A percentile compares a stretch with the other conserved stretches of the same genome.
Evolutionary conservation across 2,329 filamentous ascomycete genomes (phyloP).

Genomic region (Monosporascus sp.): DNA sequence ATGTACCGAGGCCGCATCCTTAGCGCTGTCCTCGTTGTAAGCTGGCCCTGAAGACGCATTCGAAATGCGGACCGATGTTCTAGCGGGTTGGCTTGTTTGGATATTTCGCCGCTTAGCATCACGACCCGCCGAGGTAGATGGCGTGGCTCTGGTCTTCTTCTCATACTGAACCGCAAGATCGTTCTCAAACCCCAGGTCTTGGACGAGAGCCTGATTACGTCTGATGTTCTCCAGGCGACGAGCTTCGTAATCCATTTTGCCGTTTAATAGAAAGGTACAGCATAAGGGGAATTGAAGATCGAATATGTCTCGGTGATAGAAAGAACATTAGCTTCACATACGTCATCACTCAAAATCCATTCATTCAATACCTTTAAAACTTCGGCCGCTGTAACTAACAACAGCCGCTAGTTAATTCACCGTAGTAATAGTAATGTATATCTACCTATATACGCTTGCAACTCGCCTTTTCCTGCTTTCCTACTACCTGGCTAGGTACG

Average conservation of each 20-base stretch:
- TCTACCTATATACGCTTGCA: not conserved
- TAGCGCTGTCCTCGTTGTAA: slow-evolving; percentile 31
- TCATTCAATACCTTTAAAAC: not conserved
- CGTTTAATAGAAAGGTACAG: not conserved
- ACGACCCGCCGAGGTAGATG: not conserved
- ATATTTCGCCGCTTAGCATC: slow-evolving; percentile 34
- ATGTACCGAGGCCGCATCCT: not conserved
- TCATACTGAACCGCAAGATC: slow-evolving; percentile 15
- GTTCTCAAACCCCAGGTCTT: slow-evolving; percentile 38
- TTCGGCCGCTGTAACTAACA: not conserved
- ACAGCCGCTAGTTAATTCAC: not conserved
- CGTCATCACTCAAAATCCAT: slow-evolving; percentile 1
- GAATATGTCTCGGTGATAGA: not conserved
- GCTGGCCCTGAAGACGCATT: slow-evolving; percentile 25
- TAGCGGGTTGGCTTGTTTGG: slow-evolving; percentile 28
- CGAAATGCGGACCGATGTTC: slow-evolving; percentile 43
- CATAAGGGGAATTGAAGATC: not conserved
- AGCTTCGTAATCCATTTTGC: slow-evolving; percentile 34
- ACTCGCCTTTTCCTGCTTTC: no score
- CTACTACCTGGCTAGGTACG: no score
- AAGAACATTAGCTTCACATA: not conserved
- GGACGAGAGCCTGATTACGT: slow-evolving; percentile 41
- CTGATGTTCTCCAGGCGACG: slow-evolving; percentile 42
- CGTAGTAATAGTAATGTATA: not conserved
- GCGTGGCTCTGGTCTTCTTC: slow-evolving; percentile 1